Evolutionary conservation across 2,329 filamentous ascomycete species (phyloP).

Genomic region (Stenocarpella maydis): DNA sequence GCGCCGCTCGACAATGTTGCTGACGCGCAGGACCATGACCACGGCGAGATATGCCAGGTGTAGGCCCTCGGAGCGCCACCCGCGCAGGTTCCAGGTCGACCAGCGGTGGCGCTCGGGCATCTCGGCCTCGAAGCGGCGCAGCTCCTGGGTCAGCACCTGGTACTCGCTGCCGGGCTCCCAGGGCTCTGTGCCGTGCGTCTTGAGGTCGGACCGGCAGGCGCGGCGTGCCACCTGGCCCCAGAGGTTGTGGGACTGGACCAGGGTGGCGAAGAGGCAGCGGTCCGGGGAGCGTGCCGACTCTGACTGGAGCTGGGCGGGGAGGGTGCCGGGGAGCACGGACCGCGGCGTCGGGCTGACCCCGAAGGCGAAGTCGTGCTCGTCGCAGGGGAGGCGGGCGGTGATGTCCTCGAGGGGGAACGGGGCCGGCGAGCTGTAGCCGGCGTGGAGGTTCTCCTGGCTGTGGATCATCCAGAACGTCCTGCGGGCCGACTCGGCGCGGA

Average conservation of each 20-base stretch:
- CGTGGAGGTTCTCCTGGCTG: conserved; percentile 48
- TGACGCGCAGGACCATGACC: conserved; percentile 47
- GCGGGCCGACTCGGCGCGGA: conserved; percentile 45
- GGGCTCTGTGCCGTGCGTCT: conserved; percentile 26
- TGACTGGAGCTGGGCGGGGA: conserved; percentile 42
- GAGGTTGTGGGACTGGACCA: conserved; percentile 48
- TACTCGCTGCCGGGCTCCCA: conserved; percentile 43
- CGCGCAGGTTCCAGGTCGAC: conserved; percentile 48
- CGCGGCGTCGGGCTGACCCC: conserved; percentile 42
- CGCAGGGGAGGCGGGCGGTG: conserved; percentile 47
- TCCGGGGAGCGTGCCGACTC: conserved; percentile 37
- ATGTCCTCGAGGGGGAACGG: conserved; percentile 47
- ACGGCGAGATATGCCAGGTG: conserved; percentile 48
- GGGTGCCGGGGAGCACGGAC: conserved; percentile 45
- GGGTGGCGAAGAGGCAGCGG: conserved; percentile 48
- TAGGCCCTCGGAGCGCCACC: conserved; percentile 45
- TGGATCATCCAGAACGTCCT: conserved; percentile 50
- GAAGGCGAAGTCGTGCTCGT: conserved; percentile 50
- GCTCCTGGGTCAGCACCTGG: conserved; percentile 34
- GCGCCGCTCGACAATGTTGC: conserved; percentile 48
- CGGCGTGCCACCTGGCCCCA: conserved; percentile 48
- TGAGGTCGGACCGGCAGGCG: conserved; percentile 38
- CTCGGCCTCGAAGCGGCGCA: conserved; percentile 43
- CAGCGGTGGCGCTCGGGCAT: conserved; percentile 45
- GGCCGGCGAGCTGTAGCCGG: conserved; percentile 44